Conservation (phyloP, 345 rosid genomes). For the Capsella bursapastoris region DNA sequence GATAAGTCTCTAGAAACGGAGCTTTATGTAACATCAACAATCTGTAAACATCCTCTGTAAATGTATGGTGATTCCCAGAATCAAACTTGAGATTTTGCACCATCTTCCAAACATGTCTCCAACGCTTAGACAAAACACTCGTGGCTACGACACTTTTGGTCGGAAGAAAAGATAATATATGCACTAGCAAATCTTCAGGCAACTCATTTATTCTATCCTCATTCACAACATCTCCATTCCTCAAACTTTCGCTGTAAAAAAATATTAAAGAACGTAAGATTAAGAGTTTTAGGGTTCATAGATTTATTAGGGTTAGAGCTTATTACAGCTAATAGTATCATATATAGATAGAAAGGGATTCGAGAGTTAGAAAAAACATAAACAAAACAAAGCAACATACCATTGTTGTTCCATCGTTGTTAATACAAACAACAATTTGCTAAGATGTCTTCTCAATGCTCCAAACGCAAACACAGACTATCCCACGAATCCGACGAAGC, state of each 20-base stretch:
- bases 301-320: not conserved
- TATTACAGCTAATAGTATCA: not conserved
- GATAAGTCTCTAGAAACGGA: not conserved
- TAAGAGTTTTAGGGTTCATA: not conserved
- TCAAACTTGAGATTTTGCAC: conserved; percentile 14
- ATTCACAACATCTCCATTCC: not conserved
- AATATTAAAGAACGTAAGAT: not conserved
- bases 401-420: conserved; percentile 7
- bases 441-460: not conserved
- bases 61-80: not conserved
- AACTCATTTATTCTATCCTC: not conserved
- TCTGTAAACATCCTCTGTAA: not conserved
- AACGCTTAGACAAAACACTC: not conserved
- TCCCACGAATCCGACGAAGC: not conserved
- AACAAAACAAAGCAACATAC: not conserved
- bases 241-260: not conserved
- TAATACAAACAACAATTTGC: not conserved
- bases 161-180: not conserved
- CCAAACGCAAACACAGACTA: not conserved
- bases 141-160: not conserved
- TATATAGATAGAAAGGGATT: no score
- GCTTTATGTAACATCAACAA: not conserved
- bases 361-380: not conserved
- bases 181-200: not conserved
- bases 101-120: not conserved